Evolutionary conservation across 176 grass and related monocot genomes (phyloP), one percentile per base, ranked within the genome.

Genomic region (Triticum timopheevii): DNA sequence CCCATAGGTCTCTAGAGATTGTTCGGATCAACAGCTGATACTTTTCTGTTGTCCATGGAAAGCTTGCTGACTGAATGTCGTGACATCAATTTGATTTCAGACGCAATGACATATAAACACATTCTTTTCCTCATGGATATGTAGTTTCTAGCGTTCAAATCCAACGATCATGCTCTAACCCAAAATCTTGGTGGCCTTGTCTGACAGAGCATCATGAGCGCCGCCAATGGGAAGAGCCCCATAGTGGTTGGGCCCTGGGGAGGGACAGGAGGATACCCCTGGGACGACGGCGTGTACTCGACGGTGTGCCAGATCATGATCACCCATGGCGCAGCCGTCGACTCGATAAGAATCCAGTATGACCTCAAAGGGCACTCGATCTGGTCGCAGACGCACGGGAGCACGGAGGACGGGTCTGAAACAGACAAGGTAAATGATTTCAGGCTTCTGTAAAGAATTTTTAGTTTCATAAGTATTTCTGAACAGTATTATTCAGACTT

Each of bases 241-340:
- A 88, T 97, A 86, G 44, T 82, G 45, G 87, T 92, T 69, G 94
- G 92, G 4, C 95, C 95, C 76, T 97, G 95, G 90, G 95, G 95
- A 80, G 95, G 90, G 34, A 76, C 76, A 56, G 90, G 95, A 87
- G 95, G 95, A 30, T 87, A 69, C 74, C 62, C 80, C 34, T 94
- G 95, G 92, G 92, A 97, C 65, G 95, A 97, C 9, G 84, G 87
- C 11, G 83, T 91, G 39, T 89, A 97, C 80, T 87, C 92, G 5
- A 85, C 85, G 16, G 67, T 97, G 58, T 79, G 88, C 15, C 91
- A 94, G 87, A 73, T 96, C 13, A 66, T 96, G 65, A 81, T 96
- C 12, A 71, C 63, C 22, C 94, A 97, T 82, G 92, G 94, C 58
- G 89, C 90, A 22, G 92, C 90, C 25, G 82, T 97, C 1, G 85